Conservation (phyloP, 176 grass and related monocot species). For the Ensete ventricosum region DNA sequence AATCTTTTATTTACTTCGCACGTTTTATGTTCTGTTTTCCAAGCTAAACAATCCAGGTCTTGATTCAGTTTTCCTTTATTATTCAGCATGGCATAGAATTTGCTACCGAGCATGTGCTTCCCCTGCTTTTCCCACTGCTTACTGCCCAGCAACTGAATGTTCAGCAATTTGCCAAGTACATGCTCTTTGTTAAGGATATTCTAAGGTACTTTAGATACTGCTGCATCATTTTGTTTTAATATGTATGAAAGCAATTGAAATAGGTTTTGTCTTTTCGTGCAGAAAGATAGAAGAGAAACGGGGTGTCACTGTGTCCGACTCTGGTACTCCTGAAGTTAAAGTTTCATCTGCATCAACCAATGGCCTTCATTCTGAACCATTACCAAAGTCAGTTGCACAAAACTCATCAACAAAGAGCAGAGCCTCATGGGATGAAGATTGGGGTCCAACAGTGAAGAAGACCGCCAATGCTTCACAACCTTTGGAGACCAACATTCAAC, state of each 20-base stretch:
- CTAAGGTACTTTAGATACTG: conserved; percentile 45
- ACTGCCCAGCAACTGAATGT: conserved; percentile 80
- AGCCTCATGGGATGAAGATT: conserved; percentile 86
- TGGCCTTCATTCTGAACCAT: conserved; percentile 45
- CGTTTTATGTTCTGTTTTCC: background rate
- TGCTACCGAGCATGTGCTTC: conserved; percentile 69
- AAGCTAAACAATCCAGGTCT: conserved; percentile 7
- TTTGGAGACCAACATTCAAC: conserved; percentile 29
- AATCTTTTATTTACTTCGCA: background rate
- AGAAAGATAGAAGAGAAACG: conserved; percentile 99
- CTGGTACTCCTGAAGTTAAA: conserved; percentile 50
- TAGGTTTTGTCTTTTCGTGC: conserved; percentile 18
- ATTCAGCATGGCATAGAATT: conserved; percentile 84
- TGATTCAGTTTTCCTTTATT: conserved; percentile 11
- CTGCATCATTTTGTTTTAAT: background rate
- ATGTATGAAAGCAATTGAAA: conserved; percentile 12
- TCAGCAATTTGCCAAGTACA: conserved; percentile 98
- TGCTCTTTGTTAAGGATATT: conserved; percentile 95
- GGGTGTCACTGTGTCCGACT: conserved; percentile 65
- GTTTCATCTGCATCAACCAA: conserved; percentile 44
- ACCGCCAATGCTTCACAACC: conserved; percentile 25
- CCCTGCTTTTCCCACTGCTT: conserved; percentile 81
- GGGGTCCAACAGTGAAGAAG: conserved; percentile 64
- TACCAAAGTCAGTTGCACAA: conserved; percentile 31
- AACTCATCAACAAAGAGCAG: conserved; percentile 36